Conservation (phyloP, 129 eudicot species). For the Tagetes erecta region DNA sequence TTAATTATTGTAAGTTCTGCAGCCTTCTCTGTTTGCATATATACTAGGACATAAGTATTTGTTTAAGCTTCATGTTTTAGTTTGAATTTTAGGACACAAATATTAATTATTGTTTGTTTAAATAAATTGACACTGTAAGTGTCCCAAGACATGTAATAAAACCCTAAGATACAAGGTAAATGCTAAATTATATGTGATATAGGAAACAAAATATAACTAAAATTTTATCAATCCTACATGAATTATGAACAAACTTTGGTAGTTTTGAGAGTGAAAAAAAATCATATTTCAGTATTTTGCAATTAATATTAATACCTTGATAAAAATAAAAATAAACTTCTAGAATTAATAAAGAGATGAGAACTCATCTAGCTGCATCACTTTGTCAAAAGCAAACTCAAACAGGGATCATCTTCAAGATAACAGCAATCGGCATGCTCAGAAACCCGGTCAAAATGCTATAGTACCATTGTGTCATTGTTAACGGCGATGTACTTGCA, state of each 20-base stretch:
- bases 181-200: no score
- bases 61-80: constrained; percentile 32
- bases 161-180: no score
- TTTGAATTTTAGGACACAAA: constrained; percentile 8
- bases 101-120: no score
- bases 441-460: constrained; percentile 73
- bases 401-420: constrained; percentile 56
- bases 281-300: neutral
- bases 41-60: constrained; percentile 20
- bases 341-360: constrained; percentile 24
- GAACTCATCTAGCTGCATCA: constrained; percentile 7
- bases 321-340: constrained; percentile 15
- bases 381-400: constrained; percentile 18
- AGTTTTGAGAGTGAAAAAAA: neutral
- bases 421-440: constrained; percentile 91
- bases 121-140: no score
- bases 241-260: constrained; percentile 2
- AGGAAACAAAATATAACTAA: neutral
- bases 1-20: constrained; percentile 44
- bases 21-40: neutral
- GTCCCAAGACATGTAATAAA: no score
- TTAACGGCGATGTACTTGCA: constrained; percentile 82
- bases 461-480: constrained; percentile 64
- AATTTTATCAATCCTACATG: constrained; percentile 9
- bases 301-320: constrained; percentile 11